Evolutionary conservation across 1,139 yeast genomes (phyloP).

Genomic region (Trichomonascaceae sp.): DNA sequence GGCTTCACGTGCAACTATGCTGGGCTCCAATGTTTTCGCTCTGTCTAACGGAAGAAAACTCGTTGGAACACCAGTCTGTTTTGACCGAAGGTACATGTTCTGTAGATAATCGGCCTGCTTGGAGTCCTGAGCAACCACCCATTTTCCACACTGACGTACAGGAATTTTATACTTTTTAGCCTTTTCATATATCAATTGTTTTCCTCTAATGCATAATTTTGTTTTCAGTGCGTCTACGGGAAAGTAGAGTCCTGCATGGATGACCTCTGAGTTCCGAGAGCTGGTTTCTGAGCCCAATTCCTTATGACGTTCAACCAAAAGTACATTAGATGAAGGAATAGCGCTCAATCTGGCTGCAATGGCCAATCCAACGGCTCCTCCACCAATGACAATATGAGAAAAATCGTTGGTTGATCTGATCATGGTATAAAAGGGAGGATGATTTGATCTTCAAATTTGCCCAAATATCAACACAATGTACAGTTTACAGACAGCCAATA

Average conservation of each 20-base stretch:
- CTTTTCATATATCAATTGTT: constrained; percentile 54
- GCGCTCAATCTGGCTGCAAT: constrained; percentile 65
- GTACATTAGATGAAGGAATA: constrained; percentile 41
- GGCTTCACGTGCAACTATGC: constrained; percentile 56
- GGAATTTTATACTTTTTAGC: constrained; percentile 49
- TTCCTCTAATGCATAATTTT: constrained; percentile 67
- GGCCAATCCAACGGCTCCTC: constrained; percentile 83
- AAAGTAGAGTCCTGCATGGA: constrained; percentile 85
- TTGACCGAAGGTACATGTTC: constrained; percentile 45
- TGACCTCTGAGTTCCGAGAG: constrained; percentile 83
- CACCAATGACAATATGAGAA: constrained; percentile 79
- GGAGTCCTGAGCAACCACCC: constrained; percentile 80
- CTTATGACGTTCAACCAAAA: constrained; percentile 62
- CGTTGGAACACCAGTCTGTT: constrained; percentile 47
- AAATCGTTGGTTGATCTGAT: constrained; percentile 41
- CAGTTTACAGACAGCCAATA: not conserved
- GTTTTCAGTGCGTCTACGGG: constrained; percentile 65
- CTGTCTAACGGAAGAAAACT: constrained; percentile 43
- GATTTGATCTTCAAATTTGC: not conserved
- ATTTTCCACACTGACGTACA: constrained; percentile 66
- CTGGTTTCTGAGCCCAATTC: constrained; percentile 74
- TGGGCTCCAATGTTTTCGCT: constrained; percentile 53
- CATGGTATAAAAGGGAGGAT: not conserved
- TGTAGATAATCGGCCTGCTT: constrained; percentile 55
- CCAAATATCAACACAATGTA: not conserved